Evolutionary conservation across 768 basidiomycete genomes (phyloP).

Genomic region (Trametes elegans): DNA sequence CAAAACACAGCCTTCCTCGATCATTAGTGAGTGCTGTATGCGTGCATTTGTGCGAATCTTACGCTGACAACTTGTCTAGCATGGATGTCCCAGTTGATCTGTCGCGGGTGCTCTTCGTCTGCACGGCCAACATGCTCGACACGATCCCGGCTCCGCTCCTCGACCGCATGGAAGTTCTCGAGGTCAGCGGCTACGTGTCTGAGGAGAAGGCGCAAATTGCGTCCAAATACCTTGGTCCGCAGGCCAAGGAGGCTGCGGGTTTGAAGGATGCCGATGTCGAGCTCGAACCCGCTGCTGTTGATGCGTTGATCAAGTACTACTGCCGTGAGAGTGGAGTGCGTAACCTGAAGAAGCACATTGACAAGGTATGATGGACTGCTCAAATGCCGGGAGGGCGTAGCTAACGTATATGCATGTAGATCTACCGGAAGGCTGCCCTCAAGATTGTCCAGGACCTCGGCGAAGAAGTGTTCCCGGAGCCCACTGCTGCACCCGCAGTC

Average conservation of each 20-base stretch:
- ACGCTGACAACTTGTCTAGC: conserved; percentile 37
- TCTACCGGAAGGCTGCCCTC: conserved; percentile 94
- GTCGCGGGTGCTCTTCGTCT: conserved; percentile 95
- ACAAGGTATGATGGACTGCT: conserved; percentile 61
- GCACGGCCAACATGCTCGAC: conserved; percentile 92
- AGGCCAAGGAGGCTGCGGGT: conserved; percentile 89
- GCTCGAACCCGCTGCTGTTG: conserved; percentile 74
- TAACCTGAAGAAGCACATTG: conserved; percentile 97
- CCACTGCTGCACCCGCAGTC: conserved; percentile 30
- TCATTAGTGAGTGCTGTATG: conserved; percentile 71
- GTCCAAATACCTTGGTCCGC: conserved; percentile 83
- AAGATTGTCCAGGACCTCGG: conserved; percentile 89
- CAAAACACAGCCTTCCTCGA: conserved; percentile 94
- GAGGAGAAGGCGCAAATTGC: conserved; percentile 92
- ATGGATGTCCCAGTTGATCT: conserved; percentile 98
- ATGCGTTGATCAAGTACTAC: conserved; percentile 92
- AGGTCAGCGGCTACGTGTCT: conserved; percentile 92
- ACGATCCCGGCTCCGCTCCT: conserved; percentile 93
- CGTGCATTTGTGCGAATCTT: not conserved
- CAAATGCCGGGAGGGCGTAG: not conserved
- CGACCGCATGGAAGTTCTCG: conserved; percentile 95
- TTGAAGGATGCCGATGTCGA: conserved; percentile 81
- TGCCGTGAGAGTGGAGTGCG: conserved; percentile 96
- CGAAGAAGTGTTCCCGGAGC: conserved; percentile 82
- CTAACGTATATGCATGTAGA: conserved; percentile 46